Percentiles rank a stretch among this genome's conserved stretches.
These are phyloP conservation scores for Sugiyamaella americana DNA, from an alignment of 805 yeast species.

Conservation along the genomic window DNA sequence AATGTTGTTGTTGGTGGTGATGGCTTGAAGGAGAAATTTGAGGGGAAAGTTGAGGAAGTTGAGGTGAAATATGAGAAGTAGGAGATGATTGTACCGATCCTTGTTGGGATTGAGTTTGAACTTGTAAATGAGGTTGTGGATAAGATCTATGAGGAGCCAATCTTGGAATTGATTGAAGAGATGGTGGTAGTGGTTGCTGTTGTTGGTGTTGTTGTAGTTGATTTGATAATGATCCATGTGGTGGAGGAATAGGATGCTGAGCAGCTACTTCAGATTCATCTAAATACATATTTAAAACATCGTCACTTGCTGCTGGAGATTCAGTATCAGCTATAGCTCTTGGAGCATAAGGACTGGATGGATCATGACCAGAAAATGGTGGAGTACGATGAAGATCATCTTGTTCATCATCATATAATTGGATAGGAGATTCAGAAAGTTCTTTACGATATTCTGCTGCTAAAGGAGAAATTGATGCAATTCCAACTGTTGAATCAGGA, in stretches of 20 bases:
- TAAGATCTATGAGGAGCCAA: neutral
- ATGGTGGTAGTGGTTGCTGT: neutral
- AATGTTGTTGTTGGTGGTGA: neutral
- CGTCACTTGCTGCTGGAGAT: constrained; percentile 1
- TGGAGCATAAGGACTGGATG: neutral
- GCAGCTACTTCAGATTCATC: neutral
- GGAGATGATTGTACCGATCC: neutral
- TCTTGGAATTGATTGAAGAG: neutral
- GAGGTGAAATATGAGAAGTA: neutral
- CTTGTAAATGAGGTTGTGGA: constrained; percentile 2
- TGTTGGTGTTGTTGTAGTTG: no score
- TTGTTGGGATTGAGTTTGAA: constrained; percentile 5
- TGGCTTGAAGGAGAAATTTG: neutral
- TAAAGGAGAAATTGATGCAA: constrained; percentile 16
- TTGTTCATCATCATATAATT: constrained; percentile 2
- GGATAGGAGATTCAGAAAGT: constrained; percentile 6
- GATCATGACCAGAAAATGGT: neutral
- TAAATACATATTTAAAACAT: constrained; percentile 9
- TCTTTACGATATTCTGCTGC: constrained; percentile 21
- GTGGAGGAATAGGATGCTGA: neutral
- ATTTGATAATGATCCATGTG: neutral
- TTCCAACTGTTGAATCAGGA: constrained; percentile 18
- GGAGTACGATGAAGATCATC: neutral
- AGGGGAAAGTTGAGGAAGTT: constrained; percentile 5
- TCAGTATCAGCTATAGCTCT: neutral